Evolutionary conservation across 2,329 filamentous ascomycete genomes (phyloP), one percentile per base, ranked within the genome.

Genomic region (Sporothrix protearum): DNA sequence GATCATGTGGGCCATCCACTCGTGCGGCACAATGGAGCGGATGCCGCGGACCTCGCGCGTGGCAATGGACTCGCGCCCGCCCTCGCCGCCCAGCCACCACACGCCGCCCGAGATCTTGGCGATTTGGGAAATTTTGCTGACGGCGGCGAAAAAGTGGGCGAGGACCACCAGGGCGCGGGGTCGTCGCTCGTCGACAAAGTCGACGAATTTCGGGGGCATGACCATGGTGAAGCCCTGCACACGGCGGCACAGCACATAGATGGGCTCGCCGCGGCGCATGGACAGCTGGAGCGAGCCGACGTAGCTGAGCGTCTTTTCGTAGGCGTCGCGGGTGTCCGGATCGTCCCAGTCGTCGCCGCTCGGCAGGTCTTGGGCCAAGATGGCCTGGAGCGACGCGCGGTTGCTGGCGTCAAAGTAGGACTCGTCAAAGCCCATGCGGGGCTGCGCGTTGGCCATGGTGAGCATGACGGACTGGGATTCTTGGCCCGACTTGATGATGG

Each of bases 191-290:
- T 73, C 71, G 25, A 78, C 69, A 66, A 78, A 73, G 10, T 75
- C 74, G 63, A 77, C 71, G 36, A 76, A 78, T 14, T 61, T 69
- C 1, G 75, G 57, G 16, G 76, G 76, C 22, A 76, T 66, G 22
- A 77, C 57, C 69, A 78, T 72, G 45, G 76, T 74, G 49, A 78
- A 78, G 4, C 73, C 73, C 71, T 78, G 77, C 42, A 78, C 67
- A 2, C 76, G 73, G 3, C 77, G 72, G 63, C 76, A 73, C 30
- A 80, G 45, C 0, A 77, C 76, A 49, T 80, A 78, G 25, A 76
- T 73, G 3, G 79, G 77, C 74, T 80, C 79, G 39, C 77, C 77
- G 45, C 75, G 75, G 68, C 75, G 73, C 33, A 77, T 75, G 51
- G 74, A 72, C 2, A 72, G 69, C 49, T 78, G 76, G 14, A 78